Base-by-base conservation (phyloP, 805 yeast genomes). In the Sporopachydermia lactativora region DNA sequence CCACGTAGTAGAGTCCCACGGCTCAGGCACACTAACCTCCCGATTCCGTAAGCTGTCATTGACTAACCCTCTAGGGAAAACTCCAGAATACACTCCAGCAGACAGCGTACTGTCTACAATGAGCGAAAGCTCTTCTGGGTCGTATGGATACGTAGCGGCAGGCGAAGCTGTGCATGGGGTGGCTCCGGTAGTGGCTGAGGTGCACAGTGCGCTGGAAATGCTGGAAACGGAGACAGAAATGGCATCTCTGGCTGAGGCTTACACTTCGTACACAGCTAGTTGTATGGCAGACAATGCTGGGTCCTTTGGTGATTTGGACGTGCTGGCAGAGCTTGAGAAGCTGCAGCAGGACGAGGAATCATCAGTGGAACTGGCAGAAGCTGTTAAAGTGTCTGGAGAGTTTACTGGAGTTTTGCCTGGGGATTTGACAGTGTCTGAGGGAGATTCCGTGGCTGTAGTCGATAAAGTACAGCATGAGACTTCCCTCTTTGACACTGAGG, bases 361-460 rank as follows among this genome's bases (percentile, higher is more conserved):
- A 24, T n/a, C 8, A 24, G n/a, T 8, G n/a, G 31, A 24, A 24
- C 31, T 24, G 31, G 13, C 31, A 8, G 31, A 24, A 24, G 8
- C 31, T 24, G n/a, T 8, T 8, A n/a, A 24, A 24, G 31, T 24
- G 13, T 24, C 31, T n/a, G n/a, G n/a, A 8, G 31, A 24, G 8
- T 24, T 24, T 24, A 24, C n/a, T 24, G 31, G 31, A 8, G 31
- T 24, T 24, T 24, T 24, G n/a, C 31, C 31, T 24, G 31, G 31
- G n/a, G 31, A 24, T 24, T 24, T 24, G n/a, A 24, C 31, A 24
- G 31, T 24, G 8, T 24, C 31, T 24, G 31, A 8, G n/a, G 31
- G 31, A n/a, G 31, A 24, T 8, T 8, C 8, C 8, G n/a, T 24
- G 8, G n/a, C 31, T 24, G 31, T 24, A 8, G 8, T 24, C 13